Evolutionary conservation across 352 stramenopile genomes (phyloP).

Genomic region (Lagenidium sp.): DNA sequence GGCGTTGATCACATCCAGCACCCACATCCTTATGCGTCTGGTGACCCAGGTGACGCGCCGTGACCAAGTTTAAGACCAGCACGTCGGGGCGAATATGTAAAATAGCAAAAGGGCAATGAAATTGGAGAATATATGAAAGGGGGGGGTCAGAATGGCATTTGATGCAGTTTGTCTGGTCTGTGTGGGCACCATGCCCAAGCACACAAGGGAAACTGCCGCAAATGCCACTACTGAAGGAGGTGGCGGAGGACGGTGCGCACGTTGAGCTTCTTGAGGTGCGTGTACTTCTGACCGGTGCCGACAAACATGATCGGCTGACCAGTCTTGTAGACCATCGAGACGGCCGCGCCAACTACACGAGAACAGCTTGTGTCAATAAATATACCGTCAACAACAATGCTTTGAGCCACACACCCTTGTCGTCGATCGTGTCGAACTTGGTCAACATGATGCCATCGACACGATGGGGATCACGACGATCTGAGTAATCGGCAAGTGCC

Average conservation of each 20-base stretch:
- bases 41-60: too few species aligned
- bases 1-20: slow-evolving; percentile 54
- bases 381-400: background rate
- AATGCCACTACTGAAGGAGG: slow-evolving; percentile 87
- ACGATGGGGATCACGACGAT: slow-evolving; percentile 78
- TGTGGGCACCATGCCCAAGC: background rate
- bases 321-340: slow-evolving; percentile 99
- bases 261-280: slow-evolving; percentile 97
- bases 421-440: slow-evolving; percentile 99
- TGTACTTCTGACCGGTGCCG: slow-evolving; percentile 99
- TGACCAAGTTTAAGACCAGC: too few species aligned
- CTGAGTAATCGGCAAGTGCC: slow-evolving; percentile 86
- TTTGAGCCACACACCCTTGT: slow-evolving; percentile 78
- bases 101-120: too few species aligned
- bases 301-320: slow-evolving; percentile 98
- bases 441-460: slow-evolving; percentile 99
- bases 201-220: too few species aligned
- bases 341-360: slow-evolving; percentile 92
- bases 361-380: background rate
- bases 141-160: too few species aligned
- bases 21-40: too few species aligned
- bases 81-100: too few species aligned
- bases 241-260: slow-evolving; percentile 93
- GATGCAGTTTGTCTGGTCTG: background rate
- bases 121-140: too few species aligned